Percentiles rank a stretch among this genome's conserved stretches.
These are phyloP conservation scores for Tetradesmus lagerheimii DNA, from an alignment of 139 green algal species.

Conservation along the genomic window DNA sequence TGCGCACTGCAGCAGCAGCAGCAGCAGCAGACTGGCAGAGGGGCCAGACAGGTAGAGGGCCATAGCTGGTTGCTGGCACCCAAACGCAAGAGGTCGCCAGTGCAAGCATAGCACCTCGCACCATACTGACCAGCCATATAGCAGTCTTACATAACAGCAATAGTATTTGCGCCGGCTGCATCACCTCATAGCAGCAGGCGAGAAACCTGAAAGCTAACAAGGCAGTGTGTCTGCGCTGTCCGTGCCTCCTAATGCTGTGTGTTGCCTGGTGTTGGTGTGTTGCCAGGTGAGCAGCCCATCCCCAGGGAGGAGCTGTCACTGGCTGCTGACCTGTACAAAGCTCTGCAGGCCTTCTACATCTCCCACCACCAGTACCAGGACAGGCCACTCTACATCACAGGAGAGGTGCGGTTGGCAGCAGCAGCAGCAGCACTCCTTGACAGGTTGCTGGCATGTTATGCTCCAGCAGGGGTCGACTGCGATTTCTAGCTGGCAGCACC, in stretches of 20 bases:
- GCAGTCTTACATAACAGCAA: no score
- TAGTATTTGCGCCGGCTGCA: no score
- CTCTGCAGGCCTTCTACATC: conserved; percentile 63
- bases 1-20: neutral
- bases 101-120: no score
- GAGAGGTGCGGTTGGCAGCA: conserved; percentile 40
- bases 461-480: no score
- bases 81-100: no score
- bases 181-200: no score
- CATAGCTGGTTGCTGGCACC: neutral
- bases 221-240: no score
- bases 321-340: conserved; percentile 61
- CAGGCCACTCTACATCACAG: conserved; percentile 57
- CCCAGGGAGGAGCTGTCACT: conserved; percentile 59
- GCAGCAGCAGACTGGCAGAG: neutral
- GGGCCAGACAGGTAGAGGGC: no score
- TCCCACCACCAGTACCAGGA: conserved; percentile 30
- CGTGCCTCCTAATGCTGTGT: neutral
- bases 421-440: neutral
- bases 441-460: neutral
- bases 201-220: no score
- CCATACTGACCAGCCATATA: no score
- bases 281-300: conserved; percentile 55
- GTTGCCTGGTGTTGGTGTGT: neutral
- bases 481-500: no score